Conservation (phyloP, 2,329 filamentous ascomycete genomes). For the Colletotrichum simmondsii region DNA sequence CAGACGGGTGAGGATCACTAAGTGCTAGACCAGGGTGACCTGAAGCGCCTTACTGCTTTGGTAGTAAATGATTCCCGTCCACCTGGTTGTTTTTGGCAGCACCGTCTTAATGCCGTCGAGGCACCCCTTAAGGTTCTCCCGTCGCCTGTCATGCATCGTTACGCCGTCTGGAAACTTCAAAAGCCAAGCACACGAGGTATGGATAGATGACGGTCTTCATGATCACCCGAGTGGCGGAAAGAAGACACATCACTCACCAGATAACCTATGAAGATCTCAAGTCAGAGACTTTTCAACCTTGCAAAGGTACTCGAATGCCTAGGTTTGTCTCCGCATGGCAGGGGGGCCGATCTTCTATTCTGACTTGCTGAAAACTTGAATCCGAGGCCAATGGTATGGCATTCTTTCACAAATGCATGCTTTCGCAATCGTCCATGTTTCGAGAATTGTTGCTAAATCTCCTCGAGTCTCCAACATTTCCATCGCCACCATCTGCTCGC, state of each 20-base stretch:
- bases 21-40: too few species aligned
- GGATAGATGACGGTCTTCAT: background rate
- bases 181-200: background rate
- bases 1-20: too few species aligned
- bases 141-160: background rate
- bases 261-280: background rate
- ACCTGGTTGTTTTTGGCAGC: background rate
- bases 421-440: slow-evolving; percentile 7
- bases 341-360: background rate
- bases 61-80: background rate
- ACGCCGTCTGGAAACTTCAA: background rate
- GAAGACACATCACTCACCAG: background rate
- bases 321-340: background rate
- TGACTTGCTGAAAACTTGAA: background rate
- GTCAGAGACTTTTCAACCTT: background rate
- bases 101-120: background rate
- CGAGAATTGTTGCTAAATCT: slow-evolving; percentile 2
- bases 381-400: slow-evolving; percentile 8
- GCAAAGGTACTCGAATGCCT: background rate
- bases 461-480: background rate
- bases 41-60: slow-evolving; percentile 1
- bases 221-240: background rate
- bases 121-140: background rate
- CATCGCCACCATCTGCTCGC: background rate
- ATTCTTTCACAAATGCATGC: slow-evolving; percentile 31